Percentiles rank a stretch among this genome's conserved stretches.
Conservation (phyloP, 2,329 filamentous ascomycete genomes). For the Thelonectria blattea region DNA sequence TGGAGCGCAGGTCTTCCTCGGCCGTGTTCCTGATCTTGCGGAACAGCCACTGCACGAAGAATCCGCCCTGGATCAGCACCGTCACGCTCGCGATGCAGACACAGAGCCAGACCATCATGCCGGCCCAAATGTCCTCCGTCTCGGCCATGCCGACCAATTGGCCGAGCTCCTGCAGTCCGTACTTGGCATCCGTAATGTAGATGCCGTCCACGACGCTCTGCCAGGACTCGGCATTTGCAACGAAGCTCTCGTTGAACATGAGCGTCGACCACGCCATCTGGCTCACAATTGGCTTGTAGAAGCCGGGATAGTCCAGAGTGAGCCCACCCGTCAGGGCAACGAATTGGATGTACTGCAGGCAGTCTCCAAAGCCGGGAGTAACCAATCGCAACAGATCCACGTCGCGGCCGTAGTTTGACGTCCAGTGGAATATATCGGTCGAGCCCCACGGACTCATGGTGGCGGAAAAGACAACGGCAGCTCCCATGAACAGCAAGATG, state of each 20-base stretch:
- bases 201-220: slow-evolving; percentile 80
- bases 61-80: slow-evolving; percentile 76
- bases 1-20: slow-evolving; percentile 86
- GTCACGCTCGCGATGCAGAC: slow-evolving; percentile 74
- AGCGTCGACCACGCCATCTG: slow-evolving; percentile 87
- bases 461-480: slow-evolving; percentile 82
- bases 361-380: slow-evolving; percentile 95
- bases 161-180: slow-evolving; percentile 79
- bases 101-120: slow-evolving; percentile 90
- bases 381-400: slow-evolving; percentile 89
- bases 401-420: slow-evolving; percentile 96
- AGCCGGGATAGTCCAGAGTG: slow-evolving; percentile 88
- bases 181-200: slow-evolving; percentile 79
- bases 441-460: slow-evolving; percentile 96
- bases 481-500: slow-evolving; percentile 78
- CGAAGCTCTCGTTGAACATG: slow-evolving; percentile 92
- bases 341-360: slow-evolving; percentile 96
- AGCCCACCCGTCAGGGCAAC: slow-evolving; percentile 86
- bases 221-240: slow-evolving; percentile 70
- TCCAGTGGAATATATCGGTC: slow-evolving; percentile 89
- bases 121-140: slow-evolving; percentile 85
- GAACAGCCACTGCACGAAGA: slow-evolving; percentile 77
- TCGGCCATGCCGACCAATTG: slow-evolving; percentile 83
- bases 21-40: slow-evolving; percentile 73
- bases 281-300: slow-evolving; percentile 89